Conservation (phyloP, 2,329 filamentous ascomycete genomes). For the Sphaerulina vaccinii region DNA sequence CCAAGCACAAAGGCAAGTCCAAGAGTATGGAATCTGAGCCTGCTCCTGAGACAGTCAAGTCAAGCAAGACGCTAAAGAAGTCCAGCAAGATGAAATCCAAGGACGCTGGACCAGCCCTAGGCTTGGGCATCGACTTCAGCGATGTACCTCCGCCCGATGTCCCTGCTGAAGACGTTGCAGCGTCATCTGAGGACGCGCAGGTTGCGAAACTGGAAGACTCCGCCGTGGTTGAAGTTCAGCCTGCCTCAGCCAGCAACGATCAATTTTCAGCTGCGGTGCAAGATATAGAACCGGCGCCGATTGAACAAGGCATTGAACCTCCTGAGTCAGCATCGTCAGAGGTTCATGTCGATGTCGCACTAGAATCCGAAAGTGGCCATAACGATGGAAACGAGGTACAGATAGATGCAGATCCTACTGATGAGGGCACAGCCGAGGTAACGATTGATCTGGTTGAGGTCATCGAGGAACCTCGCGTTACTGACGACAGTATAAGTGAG, state of each 20-base stretch:
- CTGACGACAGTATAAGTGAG: background rate
- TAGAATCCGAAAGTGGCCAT: background rate
- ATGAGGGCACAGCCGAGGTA: background rate
- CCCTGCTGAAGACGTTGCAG: background rate
- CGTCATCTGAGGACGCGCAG: background rate
- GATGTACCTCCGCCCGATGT: slow-evolving; percentile 11
- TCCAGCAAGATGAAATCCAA: slow-evolving; percentile 13
- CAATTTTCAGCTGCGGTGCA: background rate
- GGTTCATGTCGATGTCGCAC: background rate
- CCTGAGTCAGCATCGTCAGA: background rate
- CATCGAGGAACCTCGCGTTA: background rate
- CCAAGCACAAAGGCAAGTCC: slow-evolving; percentile 9
- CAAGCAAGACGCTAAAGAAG: slow-evolving; percentile 21
- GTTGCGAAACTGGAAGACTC: slow-evolving; percentile 4
- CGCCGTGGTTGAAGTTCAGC: background rate
- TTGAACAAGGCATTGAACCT: background rate
- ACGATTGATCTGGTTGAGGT: background rate
- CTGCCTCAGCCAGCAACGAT: background rate
- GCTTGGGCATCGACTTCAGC: slow-evolving; percentile 21
- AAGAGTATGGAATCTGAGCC: slow-evolving; percentile 2
- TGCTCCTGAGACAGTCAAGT: background rate
- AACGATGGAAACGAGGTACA: background rate
- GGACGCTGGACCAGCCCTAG: slow-evolving; percentile 8
- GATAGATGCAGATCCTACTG: background rate
- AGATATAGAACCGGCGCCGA: background rate